These are phyloP conservation scores for Fusarium chuoi DNA, from an alignment of 2,329 filamentous ascomycete species.

Conservation along the genomic window DNA sequence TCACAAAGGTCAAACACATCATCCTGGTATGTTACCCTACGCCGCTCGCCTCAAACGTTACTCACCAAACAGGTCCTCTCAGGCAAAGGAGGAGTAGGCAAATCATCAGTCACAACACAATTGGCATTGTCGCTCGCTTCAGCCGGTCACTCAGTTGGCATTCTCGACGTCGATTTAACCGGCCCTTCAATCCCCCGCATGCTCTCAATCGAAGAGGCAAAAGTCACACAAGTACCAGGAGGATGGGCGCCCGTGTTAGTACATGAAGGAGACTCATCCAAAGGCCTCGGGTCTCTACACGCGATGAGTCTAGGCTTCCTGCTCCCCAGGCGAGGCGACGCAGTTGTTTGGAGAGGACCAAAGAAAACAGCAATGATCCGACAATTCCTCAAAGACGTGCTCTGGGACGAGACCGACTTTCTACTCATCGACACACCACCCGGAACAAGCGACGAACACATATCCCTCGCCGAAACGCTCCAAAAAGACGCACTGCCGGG, in stretches of 20 bases:
- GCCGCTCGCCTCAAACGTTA: not conserved
- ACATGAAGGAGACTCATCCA: constrained; percentile 67
- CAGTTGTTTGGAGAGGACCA: constrained; percentile 96
- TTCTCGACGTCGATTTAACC: constrained; percentile 95
- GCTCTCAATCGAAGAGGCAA: constrained; percentile 87
- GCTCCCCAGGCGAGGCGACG: constrained; percentile 82
- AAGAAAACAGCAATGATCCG: constrained; percentile 99
- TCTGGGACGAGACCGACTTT: constrained; percentile 90
- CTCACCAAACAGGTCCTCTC: constrained; percentile 73
- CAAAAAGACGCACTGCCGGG: constrained; percentile 70
- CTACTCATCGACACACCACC: constrained; percentile 96
- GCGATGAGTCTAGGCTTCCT: constrained; percentile 97
- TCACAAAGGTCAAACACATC: constrained; percentile 76
- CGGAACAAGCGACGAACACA: constrained; percentile 96
- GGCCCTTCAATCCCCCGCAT: constrained; percentile 96
- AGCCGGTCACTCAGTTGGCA: constrained; percentile 87
- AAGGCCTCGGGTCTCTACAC: constrained; percentile 70
- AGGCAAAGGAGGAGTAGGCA: constrained; percentile 97
- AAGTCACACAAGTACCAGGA: constrained; percentile 89
- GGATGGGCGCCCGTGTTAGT: constrained; percentile 94
- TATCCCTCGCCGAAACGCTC: constrained; percentile 89
- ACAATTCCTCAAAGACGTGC: constrained; percentile 91
- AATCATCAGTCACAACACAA: constrained; percentile 97
- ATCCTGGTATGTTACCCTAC: constrained; percentile 67
- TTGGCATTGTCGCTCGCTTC: constrained; percentile 89